Conservation (phyloP, 2,329 filamentous ascomycete species). For the Capronia epimyces region DNA sequence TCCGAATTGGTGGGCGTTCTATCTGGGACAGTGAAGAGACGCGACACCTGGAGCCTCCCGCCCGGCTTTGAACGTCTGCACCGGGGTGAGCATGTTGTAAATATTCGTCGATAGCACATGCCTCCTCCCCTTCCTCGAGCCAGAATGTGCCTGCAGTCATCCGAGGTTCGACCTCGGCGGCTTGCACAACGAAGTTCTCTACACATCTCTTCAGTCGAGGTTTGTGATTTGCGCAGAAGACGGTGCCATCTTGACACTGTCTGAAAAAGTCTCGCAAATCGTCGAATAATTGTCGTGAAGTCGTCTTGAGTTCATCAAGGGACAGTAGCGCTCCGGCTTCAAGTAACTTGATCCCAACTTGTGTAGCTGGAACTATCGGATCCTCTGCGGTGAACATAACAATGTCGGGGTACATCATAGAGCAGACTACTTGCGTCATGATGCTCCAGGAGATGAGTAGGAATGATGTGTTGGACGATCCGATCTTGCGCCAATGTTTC, state of each 20-base stretch:
- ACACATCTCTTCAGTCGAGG: constrained; percentile 1
- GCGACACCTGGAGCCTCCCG: too few relatives aligned
- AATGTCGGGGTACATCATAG: constrained; percentile 5
- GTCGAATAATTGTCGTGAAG: neutral
- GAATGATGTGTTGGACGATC: neutral
- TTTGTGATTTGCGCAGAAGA: neutral
- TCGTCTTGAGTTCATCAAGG: constrained; percentile 4
- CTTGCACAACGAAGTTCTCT: constrained; percentile 13
- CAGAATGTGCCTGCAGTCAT: constrained; percentile 8
- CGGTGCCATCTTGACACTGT: neutral
- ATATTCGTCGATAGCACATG: too few relatives aligned
- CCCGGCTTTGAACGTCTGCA: too few relatives aligned
- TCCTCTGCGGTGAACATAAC: neutral
- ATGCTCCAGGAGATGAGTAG: constrained; percentile 9
- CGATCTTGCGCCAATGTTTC: neutral
- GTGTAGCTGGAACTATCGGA: neutral
- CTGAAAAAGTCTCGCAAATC: neutral
- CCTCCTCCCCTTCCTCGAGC: neutral
- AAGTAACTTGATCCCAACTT: constrained; percentile 1
- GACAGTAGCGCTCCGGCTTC: neutral
- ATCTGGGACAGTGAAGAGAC: too few relatives aligned
- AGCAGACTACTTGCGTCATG: constrained; percentile 8
- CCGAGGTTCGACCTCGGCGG: neutral
- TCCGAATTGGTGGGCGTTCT: too few relatives aligned
- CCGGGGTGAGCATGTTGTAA: too few relatives aligned